Base-by-base conservation (phyloP, 1,284 basidiomycete genomes). In the Microbotryum saponariae region DNA sequence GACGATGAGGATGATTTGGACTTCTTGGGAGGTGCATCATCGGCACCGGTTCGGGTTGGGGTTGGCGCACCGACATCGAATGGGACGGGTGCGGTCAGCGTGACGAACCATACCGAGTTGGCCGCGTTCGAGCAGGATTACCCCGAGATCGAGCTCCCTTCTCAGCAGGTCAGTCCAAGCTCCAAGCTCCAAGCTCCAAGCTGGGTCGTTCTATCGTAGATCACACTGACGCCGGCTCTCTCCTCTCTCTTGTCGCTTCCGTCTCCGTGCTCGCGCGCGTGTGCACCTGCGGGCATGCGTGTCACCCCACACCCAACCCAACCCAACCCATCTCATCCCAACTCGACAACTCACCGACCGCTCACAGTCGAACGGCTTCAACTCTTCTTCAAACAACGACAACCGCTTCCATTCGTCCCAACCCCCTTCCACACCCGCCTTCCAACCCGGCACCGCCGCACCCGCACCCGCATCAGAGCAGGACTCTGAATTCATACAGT, bases 71-170 rank as follows among this genome's bases (percentile, higher is more conserved):
- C 21, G 12, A 23, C 6, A 29, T 52, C 76, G 18, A 78, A 82
- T 21, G 85, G 92, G 57, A 42, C 37, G 14, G 1, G 37, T 3
- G 87, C 84, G 74, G 86, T 91, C 44, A 93, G 90, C 0, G 89
- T 89, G 2, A 83, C 88, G 70, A 61, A 68, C 16, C 75, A 78
- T 61, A 86, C 89, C 66, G 91, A 93, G 69, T 83, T 91, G 65
- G 88, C 89, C 70, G 84, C 89, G 76, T 97, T 97, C 70, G 87
- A 94, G 78, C 87, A 80, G 73, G 85, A 89, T 67, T 97, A 94
- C 77, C 93, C 93, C 0, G 91, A 91, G 70, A 82, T 97, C 61
- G 83, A 65, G 42, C 56, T 82, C 56, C 80, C 80, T 60, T 72
- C 68, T 78, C 53, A 67, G n/a, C 56, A 64, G 58, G 61, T 67